Conservation (phyloP, 805 yeast genomes). For the Crinitomyces ghanaensis region DNA sequence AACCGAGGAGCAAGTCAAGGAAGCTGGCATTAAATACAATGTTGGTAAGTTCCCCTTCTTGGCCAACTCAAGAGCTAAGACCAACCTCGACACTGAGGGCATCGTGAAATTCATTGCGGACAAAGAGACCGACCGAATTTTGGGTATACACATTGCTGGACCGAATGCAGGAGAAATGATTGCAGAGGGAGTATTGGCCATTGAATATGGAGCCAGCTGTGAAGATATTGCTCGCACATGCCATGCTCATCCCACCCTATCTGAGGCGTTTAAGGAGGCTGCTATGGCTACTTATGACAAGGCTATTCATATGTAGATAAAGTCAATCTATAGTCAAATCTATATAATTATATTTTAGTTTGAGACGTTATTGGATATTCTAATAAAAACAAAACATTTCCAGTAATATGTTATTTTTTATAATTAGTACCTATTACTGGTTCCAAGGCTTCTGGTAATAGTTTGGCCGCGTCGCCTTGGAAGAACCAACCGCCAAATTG, state of each 20-base stretch:
- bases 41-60: constrained; percentile 97
- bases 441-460: constrained; percentile 54
- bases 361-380: too few species aligned
- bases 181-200: constrained; percentile 94
- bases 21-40: constrained; percentile 81
- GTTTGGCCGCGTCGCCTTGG: constrained; percentile 66
- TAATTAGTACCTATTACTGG: constrained; percentile 26
- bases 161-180: constrained; percentile 99
- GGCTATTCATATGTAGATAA: constrained; percentile 76
- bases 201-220: constrained; percentile 97
- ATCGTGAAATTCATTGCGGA: constrained; percentile 93
- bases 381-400: too few species aligned
- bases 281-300: constrained; percentile 85
- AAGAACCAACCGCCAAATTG: constrained; percentile 54
- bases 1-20: constrained; percentile 89
- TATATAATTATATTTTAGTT: too few species aligned
- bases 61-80: constrained; percentile 99
- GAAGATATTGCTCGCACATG: constrained; percentile 97
- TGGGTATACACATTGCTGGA: constrained; percentile 96
- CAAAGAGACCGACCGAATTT: constrained; percentile 90
- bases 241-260: constrained; percentile 97
- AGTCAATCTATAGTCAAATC: too few species aligned
- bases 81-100: constrained; percentile 94
- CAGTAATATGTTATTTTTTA: background rate
- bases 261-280: constrained; percentile 98